Base-by-base conservation (phyloP, 805 yeast genomes). In the Torulaspora maleeae region DNA sequence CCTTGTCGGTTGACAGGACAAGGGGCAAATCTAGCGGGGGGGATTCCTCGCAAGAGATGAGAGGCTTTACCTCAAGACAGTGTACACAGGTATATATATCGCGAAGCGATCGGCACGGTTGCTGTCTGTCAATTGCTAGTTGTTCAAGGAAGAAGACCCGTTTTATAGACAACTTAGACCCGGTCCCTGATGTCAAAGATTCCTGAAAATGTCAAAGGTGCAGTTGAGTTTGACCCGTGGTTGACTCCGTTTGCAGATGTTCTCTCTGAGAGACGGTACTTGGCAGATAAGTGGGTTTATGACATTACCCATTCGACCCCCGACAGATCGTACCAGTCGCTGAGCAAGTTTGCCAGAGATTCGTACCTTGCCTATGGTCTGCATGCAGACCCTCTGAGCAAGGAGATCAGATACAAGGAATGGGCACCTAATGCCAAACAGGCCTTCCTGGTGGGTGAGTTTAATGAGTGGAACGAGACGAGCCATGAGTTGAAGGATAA, bases 371-470 rank as follows among this genome's bases (percentile, higher is more conserved):
- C 65, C 16, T 86, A 81, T 67, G 99, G 99, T 1, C 69, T 93
- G 49, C 89, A 86, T 56, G 81, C 82, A 10, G 70, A 77, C 50
- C 59, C 59, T 11, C 44, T 46, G 1, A 76, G 77, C 43, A 77
- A 79, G 49, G 73, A 76, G 5, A 77, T 90, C 41, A 63, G 68
- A 2, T 84, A 84, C 58, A 73, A 78, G 20, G 95, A 91, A 66
- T 91, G 96, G 81, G 89, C 95, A 1, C 99, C 98, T 5, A 83
- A 87, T 59, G 98, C 96, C 1, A 59, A 57, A 3, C 70, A 63
- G 37, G 96, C 93, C 1, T 75, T 80, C 43, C 63, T 91, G n/a
- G 83, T 86, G 45, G 99, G 99, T 12, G 98, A 91, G 41, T 91
- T 93, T 74, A 91, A 91, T 66, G 61, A 73, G 50, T 91, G 99